phyloP scores from a whole-genome alignment of 371 early-diverging fungal genomes.

The Mortierella sp. region DNA sequence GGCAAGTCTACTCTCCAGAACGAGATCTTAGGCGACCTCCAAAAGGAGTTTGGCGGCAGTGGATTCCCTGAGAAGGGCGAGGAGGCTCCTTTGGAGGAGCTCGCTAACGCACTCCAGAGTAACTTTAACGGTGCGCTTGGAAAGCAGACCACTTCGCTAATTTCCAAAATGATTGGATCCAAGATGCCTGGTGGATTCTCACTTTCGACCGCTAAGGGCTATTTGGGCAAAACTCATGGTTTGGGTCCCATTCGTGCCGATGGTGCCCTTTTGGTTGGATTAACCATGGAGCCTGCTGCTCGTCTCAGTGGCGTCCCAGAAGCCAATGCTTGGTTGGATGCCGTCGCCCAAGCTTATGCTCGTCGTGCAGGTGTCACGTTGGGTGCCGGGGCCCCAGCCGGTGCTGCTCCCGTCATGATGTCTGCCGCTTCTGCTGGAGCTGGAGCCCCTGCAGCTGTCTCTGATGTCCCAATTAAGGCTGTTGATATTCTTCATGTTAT shows the following conservation, averaged over 20 bases:
- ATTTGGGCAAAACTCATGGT: slow-evolving; percentile 80
- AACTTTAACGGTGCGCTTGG: slow-evolving; percentile 82
- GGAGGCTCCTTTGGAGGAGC: slow-evolving; percentile 90
- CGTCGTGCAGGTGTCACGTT: slow-evolving; percentile 83
- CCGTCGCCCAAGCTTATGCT: slow-evolving; percentile 85
- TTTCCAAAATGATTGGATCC: slow-evolving; percentile 86
- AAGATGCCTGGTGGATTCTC: slow-evolving; percentile 97
- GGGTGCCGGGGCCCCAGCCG: slow-evolving; percentile 64
- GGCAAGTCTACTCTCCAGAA: slow-evolving; percentile 97
- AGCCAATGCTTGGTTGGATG: slow-evolving; percentile 91
- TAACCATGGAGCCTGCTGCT: slow-evolving; percentile 89
- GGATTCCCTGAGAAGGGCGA: slow-evolving; percentile 93
- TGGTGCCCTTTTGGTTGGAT: slow-evolving; percentile 83
- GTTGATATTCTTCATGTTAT: slow-evolving; percentile 86
- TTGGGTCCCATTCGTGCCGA: slow-evolving; percentile 91
- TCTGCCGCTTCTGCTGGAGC: slow-evolving; percentile 67
- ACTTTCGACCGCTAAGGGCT: slow-evolving; percentile 81
- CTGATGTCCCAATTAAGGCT: slow-evolving; percentile 85
- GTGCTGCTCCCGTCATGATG: slow-evolving; percentile 61
- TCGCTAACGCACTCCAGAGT: slow-evolving; percentile 77
- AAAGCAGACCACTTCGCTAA: slow-evolving; percentile 82
- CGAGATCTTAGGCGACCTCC: slow-evolving; percentile 96
- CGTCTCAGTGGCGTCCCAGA: slow-evolving; percentile 87
- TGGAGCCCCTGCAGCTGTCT: slow-evolving; percentile 62
- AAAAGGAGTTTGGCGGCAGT: slow-evolving; percentile 89